phyloP scores from a whole-genome alignment of 2,329 filamentous ascomycete species.

The Xylaria multiplex region DNA sequence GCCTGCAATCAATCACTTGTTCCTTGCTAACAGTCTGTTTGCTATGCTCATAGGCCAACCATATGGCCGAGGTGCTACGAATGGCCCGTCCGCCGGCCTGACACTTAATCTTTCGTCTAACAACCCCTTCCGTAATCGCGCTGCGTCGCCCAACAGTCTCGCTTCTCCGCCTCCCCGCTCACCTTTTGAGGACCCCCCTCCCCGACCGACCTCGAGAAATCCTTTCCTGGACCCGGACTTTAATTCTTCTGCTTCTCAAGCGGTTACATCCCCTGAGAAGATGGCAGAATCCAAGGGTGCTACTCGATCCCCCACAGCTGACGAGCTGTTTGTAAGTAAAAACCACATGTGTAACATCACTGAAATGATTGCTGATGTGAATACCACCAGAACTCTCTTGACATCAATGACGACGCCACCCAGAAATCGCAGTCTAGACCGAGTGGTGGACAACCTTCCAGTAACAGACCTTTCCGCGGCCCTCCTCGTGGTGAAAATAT shows the following conservation, averaged over 20 bases:
- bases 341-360: background rate
- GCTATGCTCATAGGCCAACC: conserved; percentile 51
- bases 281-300: conserved; percentile 62
- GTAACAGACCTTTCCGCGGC: conserved; percentile 53
- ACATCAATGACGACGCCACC: conserved; percentile 64
- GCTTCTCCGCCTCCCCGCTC: conserved; percentile 58
- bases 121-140: conserved; percentile 82
- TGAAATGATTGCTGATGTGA: conserved; percentile 44
- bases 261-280: conserved; percentile 56
- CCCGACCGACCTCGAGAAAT: conserved; percentile 75
- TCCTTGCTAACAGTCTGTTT: conserved; percentile 46
- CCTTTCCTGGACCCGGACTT: conserved; percentile 73
- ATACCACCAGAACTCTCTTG: conserved; percentile 72
- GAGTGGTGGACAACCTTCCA: conserved; percentile 47
- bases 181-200: conserved; percentile 68
- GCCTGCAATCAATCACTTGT: conserved; percentile 52
- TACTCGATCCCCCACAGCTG: conserved; percentile 64
- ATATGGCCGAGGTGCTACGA: conserved; percentile 51
- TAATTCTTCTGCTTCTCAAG: conserved; percentile 40
- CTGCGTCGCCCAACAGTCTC: conserved; percentile 64
- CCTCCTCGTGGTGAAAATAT: conserved; percentile 60
- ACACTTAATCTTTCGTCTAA: conserved; percentile 79
- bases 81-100: conserved; percentile 58
- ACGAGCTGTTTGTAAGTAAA: conserved; percentile 80
- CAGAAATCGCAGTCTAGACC: conserved; percentile 51